Evolutionary conservation across 2,329 filamentous ascomycete species (phyloP), one percentile per base, ranked within the genome.

Genomic region (Phialemonium atrogriseum): DNA sequence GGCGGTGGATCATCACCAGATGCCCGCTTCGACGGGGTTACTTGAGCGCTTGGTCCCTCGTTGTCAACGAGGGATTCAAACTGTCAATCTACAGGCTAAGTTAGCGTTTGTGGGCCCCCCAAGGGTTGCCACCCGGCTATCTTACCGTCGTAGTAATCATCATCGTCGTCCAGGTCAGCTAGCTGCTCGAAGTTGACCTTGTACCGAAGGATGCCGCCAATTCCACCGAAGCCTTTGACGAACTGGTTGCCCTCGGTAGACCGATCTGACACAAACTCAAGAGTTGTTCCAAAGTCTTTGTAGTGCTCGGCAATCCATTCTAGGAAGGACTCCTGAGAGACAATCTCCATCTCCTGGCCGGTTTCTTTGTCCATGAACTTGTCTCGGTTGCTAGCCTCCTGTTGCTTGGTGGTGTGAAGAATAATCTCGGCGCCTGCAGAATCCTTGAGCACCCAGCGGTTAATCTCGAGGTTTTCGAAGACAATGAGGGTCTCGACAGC

Each of bases 141-240:
- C 57, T 50, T 49, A 68, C 68, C 71, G 62, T 76, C 73, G 66
- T 89, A 95, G 64, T 89, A 89, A 59, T 96, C 89, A 62, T 88
- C 83, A 58, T 91, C 84, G 59, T 94, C 88, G 54, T 83, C 78
- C 54, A 83, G 73, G 59, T 96, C 91, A 61, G 82, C 83, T 62
- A 98, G 75, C 64, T 98, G 93, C 67, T 98, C 93, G 67, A 98
- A 98, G 72, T 98, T 98, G 72, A 98, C 86, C 72, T 95, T 95
- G 79, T 98, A 98, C 49, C 91, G 87, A 56, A 98, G 78, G 53
- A 98, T 81, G 44, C 89, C 89, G 47, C 91, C 91, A 50, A 98
- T 94, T 55, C 91, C 91, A 24, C 28, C 28, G 20, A 30, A 30
- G 20, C 91, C 91, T 70, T 95, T 96, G 53, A 98, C 91, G 64